Base-by-base conservation (phyloP, 2,329 filamentous ascomycete genomes). In the Xylaria hypoxylon region DNA sequence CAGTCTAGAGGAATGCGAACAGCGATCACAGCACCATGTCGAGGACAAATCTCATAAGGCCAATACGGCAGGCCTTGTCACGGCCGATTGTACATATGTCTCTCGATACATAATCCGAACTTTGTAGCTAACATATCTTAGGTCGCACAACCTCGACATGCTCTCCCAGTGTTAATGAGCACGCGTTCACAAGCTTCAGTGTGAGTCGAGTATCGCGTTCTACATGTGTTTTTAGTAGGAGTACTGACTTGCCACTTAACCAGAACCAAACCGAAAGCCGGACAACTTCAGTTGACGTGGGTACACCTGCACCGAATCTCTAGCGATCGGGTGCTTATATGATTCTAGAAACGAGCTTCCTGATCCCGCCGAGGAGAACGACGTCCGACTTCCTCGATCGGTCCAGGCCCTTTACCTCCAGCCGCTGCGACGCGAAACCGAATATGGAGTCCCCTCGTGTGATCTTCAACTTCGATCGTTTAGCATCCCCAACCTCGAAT, bases 381-480 rank as follows among this genome's bases (percentile, higher is more conserved):
- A 77, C 0, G 68, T 79, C 8, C 90, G 92, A 70, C 83, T 92
- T 44, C 94, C 94, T 42, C 88, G 93, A 74, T 88, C 90, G 69
- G 89, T 98, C 33, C 92, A 96, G 82, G 92, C 95, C 42, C 84
- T 96, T 50, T 96, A 97, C 80, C 87, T 97, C 56, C 89, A 90
- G 69, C 95, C 96, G 17, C 85, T 98, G 58, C 92, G 92, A 74
- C 90, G 92, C 69, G 83, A 88, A 76, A 85, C 92, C 51, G 80
- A 90, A 75, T 90, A 92, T 77, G 93, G 93, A 58, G 87, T 97
- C 40, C 94, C 94, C 13, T 89, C 92, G 11, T 97, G 93, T 82
- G 91, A 97, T 78, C 89, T 99, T 38, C 96, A 99, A 78, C 83
- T 99, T 55, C 93, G 96, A 72, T 97, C 95, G 38, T 99, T 93